Evolutionary conservation across 2,329 filamentous ascomycete species (phyloP).

Genomic region (Aspergillus latus): DNA sequence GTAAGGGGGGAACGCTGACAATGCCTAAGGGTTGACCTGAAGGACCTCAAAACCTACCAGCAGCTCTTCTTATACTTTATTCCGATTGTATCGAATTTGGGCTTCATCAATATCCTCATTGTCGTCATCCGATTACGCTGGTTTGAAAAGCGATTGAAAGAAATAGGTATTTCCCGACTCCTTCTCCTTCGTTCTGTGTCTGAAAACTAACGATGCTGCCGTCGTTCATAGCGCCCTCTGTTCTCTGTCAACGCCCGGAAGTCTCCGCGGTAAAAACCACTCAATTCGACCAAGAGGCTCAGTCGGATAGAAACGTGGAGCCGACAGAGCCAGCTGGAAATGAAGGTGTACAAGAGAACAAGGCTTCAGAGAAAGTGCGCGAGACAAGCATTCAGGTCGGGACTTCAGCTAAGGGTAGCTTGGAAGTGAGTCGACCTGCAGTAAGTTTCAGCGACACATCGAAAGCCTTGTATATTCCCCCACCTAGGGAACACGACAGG

Average conservation of each 20-base stretch:
- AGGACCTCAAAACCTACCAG: conserved; percentile 51
- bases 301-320: not conserved
- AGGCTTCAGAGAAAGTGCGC: not conserved
- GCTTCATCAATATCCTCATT: conserved; percentile 53
- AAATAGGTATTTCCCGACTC: conserved; percentile 29
- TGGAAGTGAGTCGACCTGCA: not conserved
- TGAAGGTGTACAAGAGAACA: not conserved
- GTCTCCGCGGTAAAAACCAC: not conserved
- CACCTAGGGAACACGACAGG: conserved; percentile 25
- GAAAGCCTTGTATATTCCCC: conserved; percentile 29
- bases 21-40: conserved; percentile 49
- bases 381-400: not conserved
- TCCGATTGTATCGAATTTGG: conserved; percentile 51
- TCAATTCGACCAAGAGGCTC: conserved; percentile 14
- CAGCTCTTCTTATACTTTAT: conserved; percentile 54
- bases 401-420: not conserved
- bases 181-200: not conserved
- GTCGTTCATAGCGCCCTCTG: conserved; percentile 13
- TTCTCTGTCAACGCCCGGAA: conserved; percentile 9
- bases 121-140: conserved; percentile 51
- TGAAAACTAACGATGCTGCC: not conserved
- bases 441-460: conserved; percentile 18
- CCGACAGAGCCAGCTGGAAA: not conserved
- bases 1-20: not conserved
- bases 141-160: conserved; percentile 50